Evolutionary conservation across 225 moss, liverwort and hornwort species (phyloP).

Genomic region (Polytrichum formosum): DNA sequence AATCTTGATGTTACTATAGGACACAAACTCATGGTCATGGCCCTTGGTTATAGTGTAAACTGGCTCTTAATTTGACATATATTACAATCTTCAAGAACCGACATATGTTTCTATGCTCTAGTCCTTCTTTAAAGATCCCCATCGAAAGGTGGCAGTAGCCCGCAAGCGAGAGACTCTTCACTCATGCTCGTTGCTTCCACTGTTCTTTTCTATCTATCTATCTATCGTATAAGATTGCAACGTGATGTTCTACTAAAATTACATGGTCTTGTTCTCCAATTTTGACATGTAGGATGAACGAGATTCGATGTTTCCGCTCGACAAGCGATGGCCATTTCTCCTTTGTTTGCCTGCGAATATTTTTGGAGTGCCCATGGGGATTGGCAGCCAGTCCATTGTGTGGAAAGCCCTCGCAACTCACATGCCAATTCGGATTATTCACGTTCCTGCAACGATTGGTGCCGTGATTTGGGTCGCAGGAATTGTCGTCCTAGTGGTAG

Average conservation of each 20-base stretch:
- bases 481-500: constrained; percentile 26
- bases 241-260: not conserved
- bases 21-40: no score
- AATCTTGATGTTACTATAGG: no score
- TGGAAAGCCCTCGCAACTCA: constrained; percentile 42
- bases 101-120: no score
- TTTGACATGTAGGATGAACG: constrained; percentile 27
- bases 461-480: constrained; percentile 39
- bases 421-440: constrained; percentile 24
- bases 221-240: not conserved
- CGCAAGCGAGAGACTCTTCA: no score
- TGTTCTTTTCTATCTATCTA: not conserved
- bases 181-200: not conserved
- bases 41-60: no score
- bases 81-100: no score
- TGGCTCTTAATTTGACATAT: no score
- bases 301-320: constrained; percentile 46
- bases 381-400: constrained; percentile 36
- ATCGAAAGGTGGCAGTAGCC: no score
- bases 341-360: constrained; percentile 39
- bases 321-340: constrained; percentile 46
- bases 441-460: constrained; percentile 25
- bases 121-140: no score
- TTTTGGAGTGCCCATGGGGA: constrained; percentile 46
- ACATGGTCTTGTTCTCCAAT: not conserved